These are phyloP conservation scores for Pythium dissimile DNA, from an alignment of 352 stramenopile genomes.

Conservation along the genomic window DNA sequence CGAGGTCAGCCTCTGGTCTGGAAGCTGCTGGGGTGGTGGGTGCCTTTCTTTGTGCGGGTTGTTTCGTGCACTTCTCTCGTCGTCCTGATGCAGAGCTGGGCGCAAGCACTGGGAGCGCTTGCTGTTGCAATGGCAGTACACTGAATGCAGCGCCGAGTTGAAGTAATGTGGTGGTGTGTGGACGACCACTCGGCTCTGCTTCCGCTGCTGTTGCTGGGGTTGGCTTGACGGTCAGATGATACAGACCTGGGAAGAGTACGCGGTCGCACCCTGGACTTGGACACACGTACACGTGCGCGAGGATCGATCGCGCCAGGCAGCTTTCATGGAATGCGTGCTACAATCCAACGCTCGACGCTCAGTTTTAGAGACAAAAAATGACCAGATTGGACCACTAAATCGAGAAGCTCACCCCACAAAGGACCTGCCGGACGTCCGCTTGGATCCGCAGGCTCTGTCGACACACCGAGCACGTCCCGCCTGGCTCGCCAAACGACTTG, in stretches of 20 bases:
- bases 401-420: conserved; percentile 44
- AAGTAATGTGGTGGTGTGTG: background rate
- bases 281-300: conserved; percentile 58
- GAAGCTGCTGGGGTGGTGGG: background rate
- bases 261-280: conserved; percentile 43
- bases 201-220: background rate
- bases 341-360: background rate
- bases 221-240: conserved; percentile 22
- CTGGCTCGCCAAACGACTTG: conserved; percentile 44
- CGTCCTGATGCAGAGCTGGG: background rate
- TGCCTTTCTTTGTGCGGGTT: background rate
- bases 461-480: conserved; percentile 46
- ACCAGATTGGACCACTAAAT: too few species aligned
- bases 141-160: background rate
- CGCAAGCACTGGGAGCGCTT: background rate
- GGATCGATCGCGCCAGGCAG: conserved; percentile 62
- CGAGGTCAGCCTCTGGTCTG: background rate
- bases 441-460: conserved; percentile 61
- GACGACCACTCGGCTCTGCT: background rate
- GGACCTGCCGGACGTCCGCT: conserved; percentile 39
- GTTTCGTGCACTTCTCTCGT: background rate
- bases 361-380: background rate
- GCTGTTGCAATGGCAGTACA: conserved; percentile 16
- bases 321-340: conserved; percentile 81
- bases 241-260: conserved; percentile 61